phyloP scores from a whole-genome alignment of 345 rosid genomes.

The Eucalyptus curtisii region DNA sequence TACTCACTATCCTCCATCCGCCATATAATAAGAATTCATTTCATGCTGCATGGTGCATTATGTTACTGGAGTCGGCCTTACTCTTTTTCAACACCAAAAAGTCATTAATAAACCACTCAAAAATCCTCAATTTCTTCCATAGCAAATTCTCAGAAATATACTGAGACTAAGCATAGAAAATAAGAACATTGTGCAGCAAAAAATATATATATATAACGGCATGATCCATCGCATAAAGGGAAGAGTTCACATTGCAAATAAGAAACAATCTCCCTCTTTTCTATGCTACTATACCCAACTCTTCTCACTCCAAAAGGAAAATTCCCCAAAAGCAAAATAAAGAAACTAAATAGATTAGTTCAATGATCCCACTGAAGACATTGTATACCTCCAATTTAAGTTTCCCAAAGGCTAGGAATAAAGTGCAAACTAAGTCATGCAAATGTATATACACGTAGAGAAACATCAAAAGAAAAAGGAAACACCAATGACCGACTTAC shows the following conservation, averaged over 20 bases:
- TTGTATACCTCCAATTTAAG: conserved; percentile 12
- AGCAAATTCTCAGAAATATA: not conserved
- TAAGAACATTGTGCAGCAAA: not conserved
- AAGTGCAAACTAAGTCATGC: not conserved
- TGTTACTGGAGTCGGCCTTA: not conserved
- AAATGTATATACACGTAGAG: conserved; percentile 16
- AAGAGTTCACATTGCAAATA: conserved; percentile 4
- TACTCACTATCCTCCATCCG: not conserved
- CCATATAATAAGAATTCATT: not conserved
- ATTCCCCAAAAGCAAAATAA: not conserved
- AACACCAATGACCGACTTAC: conserved; percentile 1
- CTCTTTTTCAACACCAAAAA: not conserved
- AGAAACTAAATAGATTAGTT: not conserved
- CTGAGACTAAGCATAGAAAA: not conserved
- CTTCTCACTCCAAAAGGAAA: not conserved
- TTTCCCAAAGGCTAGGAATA: conserved; percentile 2
- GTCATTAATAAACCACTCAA: not conserved
- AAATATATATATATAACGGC: not conserved
- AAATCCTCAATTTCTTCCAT: not conserved
- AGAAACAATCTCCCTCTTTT: conserved; percentile 28
- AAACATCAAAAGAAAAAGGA: not conserved
- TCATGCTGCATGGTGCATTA: not conserved
- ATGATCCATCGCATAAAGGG: not conserved
- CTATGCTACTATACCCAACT: conserved; percentile 27
- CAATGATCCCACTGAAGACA: not conserved